Base-by-base conservation (phyloP, 1,284 basidiomycete species). In the Ceratobasidium sp. region DNA sequence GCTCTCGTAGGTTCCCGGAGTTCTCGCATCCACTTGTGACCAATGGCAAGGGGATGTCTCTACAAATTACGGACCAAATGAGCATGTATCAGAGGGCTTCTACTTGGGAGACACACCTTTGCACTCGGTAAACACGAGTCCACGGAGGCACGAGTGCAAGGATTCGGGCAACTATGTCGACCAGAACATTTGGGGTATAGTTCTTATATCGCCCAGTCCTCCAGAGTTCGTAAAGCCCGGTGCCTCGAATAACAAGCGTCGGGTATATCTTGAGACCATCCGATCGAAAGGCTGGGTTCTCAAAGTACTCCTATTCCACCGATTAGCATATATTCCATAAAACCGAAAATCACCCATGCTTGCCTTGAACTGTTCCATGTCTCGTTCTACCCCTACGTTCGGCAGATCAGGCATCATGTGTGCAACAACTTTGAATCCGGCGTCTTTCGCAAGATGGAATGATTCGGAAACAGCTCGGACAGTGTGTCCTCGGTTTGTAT, bases 231-330 rank as follows among this genome's bases (percentile, higher is more conserved):
- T 99, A 99, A 75, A 99, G 85, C 13, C 98, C 98, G 0, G 98
- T 99, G 8, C 98, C 98, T 49, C 98, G 91, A 83, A 99, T 99
- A 76, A 99, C 98, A 67, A 99, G 87, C 0, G 98, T 99, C 13
- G 98, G 98, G 85, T 99, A 99, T 66, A 99, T 95, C 85, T 99
- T 99, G 77, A 99, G 87, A 0, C 98, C 98, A 82, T 99, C 97
- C 64, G 95, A 97, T 77, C 98, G 88, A 87, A 99, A 99, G 0
- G 94, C 94, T 3, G 98, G 98, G 82, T 99, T 99, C 85, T 99
- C 98, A 82, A 99, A 99, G 83, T 97, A 99, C 82, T 91, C 90
- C 82, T 86, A 64, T 39, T 53, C 13, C n/a, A 53, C n/a, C n/a
- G 65, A n/a, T 49, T 64, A 31, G 28, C 42, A 39, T 53, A 42